A percentile compares a stretch with the other conserved stretches of the same genome.
Conservation (phyloP, 352 stramenopile species). For the Globisporangium orthogonon region DNA sequence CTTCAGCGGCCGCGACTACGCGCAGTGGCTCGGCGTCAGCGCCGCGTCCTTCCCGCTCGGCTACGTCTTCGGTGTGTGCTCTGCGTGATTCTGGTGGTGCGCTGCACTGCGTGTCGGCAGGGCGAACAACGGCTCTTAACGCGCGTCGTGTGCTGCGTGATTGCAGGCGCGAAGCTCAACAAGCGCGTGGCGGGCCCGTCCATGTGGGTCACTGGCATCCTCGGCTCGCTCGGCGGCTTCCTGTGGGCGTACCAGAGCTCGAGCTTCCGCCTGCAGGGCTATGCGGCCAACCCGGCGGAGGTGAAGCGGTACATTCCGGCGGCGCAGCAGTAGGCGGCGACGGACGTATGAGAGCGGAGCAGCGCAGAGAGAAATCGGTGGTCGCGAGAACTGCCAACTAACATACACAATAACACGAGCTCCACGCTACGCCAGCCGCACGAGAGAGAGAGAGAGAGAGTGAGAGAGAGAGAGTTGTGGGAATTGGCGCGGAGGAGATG, state of each 20-base stretch:
- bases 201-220: conserved; percentile 67
- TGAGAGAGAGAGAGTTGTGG: too few relatives aligned
- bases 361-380: too few relatives aligned
- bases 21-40: conserved; percentile 47
- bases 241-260: conserved; percentile 82
- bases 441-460: too few relatives aligned
- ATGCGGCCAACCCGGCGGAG: conserved; percentile 48
- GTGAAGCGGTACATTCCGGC: conserved; percentile 55
- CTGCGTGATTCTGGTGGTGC: background rate
- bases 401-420: too few relatives aligned
- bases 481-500: too few relatives aligned
- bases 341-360: background rate
- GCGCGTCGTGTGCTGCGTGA: too few relatives aligned
- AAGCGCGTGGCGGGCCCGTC: conserved; percentile 53
- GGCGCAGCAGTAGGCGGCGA: conserved; percentile 5
- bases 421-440: too few relatives aligned
- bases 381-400: too few relatives aligned
- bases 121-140: too few relatives aligned
- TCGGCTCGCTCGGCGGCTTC: conserved; percentile 72
- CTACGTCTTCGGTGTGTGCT: conserved; percentile 68
- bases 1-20: conserved; percentile 61
- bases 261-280: conserved; percentile 73
- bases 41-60: conserved; percentile 65
- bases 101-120: conserved; percentile 1
- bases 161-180: conserved; percentile 52